Percentiles rank a stretch among this genome's conserved stretches.
phyloP scores from a whole-genome alignment of 2,329 filamentous ascomycete genomes.

The Septoria linicola region DNA sequence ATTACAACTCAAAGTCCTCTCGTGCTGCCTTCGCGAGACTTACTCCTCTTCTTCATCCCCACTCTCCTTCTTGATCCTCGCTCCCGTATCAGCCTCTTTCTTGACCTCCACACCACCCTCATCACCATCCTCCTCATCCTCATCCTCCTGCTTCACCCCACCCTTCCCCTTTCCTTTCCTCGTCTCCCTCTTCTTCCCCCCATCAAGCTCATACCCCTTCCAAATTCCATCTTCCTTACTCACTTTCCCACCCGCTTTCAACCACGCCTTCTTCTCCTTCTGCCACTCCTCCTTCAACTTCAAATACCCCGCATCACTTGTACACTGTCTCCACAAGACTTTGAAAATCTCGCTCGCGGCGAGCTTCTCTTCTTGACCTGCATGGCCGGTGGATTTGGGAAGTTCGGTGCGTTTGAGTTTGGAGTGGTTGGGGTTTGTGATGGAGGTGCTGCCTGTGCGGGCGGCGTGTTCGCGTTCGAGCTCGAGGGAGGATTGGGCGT shows the following conservation, averaged over 20 bases:
- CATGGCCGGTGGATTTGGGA: slow-evolving; percentile 47
- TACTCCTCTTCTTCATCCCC: no score
- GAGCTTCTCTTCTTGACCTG: slow-evolving; percentile 52
- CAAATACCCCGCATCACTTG: slow-evolving; percentile 46
- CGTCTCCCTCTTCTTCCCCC: background rate
- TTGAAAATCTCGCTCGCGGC: slow-evolving; percentile 52
- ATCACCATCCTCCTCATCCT: background rate
- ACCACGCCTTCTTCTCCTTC: slow-evolving; percentile 49
- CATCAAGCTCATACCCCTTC: slow-evolving; percentile 9
- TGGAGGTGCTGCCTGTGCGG: slow-evolving; percentile 16
- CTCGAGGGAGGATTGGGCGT: slow-evolving; percentile 43
- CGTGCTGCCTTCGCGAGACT: no score
- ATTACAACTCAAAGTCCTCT: no score
- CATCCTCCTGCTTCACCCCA: background rate
- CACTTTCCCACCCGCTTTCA: slow-evolving; percentile 24
- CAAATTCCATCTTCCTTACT: slow-evolving; percentile 18
- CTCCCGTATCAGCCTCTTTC: no score
- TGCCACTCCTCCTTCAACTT: slow-evolving; percentile 49
- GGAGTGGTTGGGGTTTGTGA: slow-evolving; percentile 2
- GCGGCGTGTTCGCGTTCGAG: slow-evolving; percentile 29
- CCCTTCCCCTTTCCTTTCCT: background rate
- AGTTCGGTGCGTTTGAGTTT: slow-evolving; percentile 36
- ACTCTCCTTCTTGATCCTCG: no score
- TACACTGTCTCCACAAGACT: slow-evolving; percentile 51
- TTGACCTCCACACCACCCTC: background rate